phyloP scores from a whole-genome alignment of 306 rosid species.

The Urtica urens region DNA sequence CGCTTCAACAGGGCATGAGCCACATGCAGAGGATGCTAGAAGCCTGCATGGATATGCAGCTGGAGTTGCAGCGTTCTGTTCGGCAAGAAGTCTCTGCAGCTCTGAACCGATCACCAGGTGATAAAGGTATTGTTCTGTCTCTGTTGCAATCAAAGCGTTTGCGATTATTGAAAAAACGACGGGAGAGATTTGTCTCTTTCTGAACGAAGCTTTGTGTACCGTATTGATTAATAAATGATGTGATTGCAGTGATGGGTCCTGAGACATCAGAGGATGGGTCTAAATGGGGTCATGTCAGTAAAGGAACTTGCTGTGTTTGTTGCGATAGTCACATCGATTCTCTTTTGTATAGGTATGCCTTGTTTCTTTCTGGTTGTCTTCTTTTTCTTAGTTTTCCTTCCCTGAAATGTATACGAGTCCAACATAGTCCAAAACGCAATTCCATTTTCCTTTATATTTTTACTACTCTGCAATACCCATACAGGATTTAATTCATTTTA shows the following conservation, averaged over 20 bases:
- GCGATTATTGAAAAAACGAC: no score
- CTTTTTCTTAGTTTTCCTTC: no score
- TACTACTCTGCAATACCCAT: no score
- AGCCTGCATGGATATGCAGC: slow-evolving; percentile 99
- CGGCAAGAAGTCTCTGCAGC: slow-evolving; percentile 99
- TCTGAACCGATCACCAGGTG: slow-evolving; percentile 75
- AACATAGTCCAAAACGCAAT: neutral
- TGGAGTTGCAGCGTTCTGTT: slow-evolving; percentile 97
- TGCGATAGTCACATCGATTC: slow-evolving; percentile 94
- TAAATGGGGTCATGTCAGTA: slow-evolving; percentile 92
- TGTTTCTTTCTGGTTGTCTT: neutral
- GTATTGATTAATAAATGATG: neutral
- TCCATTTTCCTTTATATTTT: no score
- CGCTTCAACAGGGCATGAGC: slow-evolving; percentile 99
- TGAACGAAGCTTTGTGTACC: neutral
- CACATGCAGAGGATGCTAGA: slow-evolving; percentile 99
- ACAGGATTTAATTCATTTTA: no score
- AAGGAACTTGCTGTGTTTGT: slow-evolving; percentile 98
- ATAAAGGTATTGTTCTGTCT: slow-evolving; percentile 39
- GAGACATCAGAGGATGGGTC: slow-evolving; percentile 97
- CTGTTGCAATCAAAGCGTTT: no score
- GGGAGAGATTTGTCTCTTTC: neutral
- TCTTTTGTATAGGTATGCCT: slow-evolving; percentile 79
- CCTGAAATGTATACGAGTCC: neutral
- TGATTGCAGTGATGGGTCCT: slow-evolving; percentile 45